Conservation (phyloP, 75 land plant genomes). For the Selaginella moellendorffii region DNA sequence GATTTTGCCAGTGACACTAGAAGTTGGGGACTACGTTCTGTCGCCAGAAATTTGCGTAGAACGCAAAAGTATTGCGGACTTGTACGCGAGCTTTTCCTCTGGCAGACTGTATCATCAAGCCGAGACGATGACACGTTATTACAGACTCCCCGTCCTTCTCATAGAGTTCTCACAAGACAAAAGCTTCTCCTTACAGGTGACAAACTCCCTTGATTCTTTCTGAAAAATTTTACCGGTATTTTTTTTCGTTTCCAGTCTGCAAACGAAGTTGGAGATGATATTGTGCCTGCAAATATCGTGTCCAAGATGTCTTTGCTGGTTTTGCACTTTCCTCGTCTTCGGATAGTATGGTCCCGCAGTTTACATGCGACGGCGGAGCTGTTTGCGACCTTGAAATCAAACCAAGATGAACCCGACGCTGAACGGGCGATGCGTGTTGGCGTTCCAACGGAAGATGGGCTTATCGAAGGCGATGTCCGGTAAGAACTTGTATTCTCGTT, state of each 20-base stretch:
- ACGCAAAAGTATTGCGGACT: constrained; percentile 83
- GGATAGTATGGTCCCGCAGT: constrained; percentile 95
- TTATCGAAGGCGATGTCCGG: constrained; percentile 85
- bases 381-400: constrained; percentile 75
- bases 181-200: constrained; percentile 98
- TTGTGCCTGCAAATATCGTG: constrained; percentile 57
- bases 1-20: constrained; percentile 78
- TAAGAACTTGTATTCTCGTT: constrained; percentile 8
- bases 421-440: constrained; percentile 76
- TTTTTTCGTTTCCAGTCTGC: constrained; percentile 70
- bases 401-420: constrained; percentile 97
- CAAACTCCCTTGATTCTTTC: too few relatives aligned
- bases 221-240: too few relatives aligned
- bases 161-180: constrained; percentile 98
- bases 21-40: constrained; percentile 95
- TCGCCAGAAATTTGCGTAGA: constrained; percentile 98
- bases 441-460: constrained; percentile 91
- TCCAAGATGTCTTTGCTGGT: constrained; percentile 85
- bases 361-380: constrained; percentile 99
- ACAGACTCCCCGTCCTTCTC: constrained; percentile 81
- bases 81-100: constrained; percentile 73
- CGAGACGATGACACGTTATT: constrained; percentile 90
- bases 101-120: constrained; percentile 96
- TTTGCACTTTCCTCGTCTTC: constrained; percentile 94
- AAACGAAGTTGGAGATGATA: constrained; percentile 93